Evolutionary conservation across 2,329 filamentous ascomycete genomes (phyloP), one percentile per base, ranked within the genome.

Genomic region (Cordyceps tenuipes): DNA sequence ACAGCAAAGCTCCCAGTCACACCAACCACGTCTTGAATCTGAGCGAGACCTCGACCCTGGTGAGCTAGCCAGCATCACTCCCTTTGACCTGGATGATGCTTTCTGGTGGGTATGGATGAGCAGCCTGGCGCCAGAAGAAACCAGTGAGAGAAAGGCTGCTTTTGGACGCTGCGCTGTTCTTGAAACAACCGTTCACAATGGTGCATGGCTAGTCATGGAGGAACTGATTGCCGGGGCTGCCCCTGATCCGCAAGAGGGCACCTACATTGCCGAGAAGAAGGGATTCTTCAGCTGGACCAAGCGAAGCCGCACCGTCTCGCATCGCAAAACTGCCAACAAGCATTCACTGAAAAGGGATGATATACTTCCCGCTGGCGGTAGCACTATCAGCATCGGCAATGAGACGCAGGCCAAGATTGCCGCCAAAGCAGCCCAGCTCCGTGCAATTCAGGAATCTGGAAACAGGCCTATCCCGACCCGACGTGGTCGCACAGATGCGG

Each of bases 41-140:
- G 85, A 89, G 58, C 75, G 75, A 26, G 79, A 84, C 46, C 78
- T 97, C 0, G 91, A 97, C 64, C 94, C 93, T 0, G 94, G 91
- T 56, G 94, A 99, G 78, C 81, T 99, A 61, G 94, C 94, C 34
- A 97, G 91, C 70, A 96, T 99, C 69, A 89, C 84, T 26, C 82
- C 82, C 43, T 83, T 97, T 61, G 87, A 94, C 63, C 79, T 99
- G 5, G 94, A 99, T 67, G 93, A 97, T 71, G 88, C 91, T 1
- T 99, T 99, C 73, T 99, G 94, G 94, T 97, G 94, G 93, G 94
- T 97, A 4, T 99, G 94, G 94, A 97, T 99, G 81, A 95, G 86
- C 66, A 97, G 93, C 79, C 77, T 99, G 68, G 91, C 93, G 1
- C 89, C 86, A 0, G 94, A 99, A 68, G 94, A 99, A 75, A 89